These are phyloP conservation scores for Diaporthe vaccinii DNA, from an alignment of 2,329 filamentous ascomycete species.

Conservation along the genomic window DNA sequence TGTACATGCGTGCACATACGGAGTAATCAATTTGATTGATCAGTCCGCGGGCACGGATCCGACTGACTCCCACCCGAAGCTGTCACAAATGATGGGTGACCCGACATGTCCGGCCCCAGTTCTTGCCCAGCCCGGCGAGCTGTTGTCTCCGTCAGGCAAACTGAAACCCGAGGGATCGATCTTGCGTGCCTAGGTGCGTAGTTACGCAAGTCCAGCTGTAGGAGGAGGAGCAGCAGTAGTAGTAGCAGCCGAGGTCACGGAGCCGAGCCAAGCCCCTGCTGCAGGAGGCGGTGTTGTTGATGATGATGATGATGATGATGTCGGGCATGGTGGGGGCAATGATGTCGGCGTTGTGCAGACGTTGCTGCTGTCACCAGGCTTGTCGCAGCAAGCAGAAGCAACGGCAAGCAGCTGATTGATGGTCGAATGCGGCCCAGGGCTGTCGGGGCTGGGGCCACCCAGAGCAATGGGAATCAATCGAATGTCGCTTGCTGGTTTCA, in stretches of 20 bases:
- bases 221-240: background rate
- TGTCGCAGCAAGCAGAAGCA: background rate
- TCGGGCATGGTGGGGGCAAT: background rate
- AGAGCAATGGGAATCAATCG: conserved; percentile 33
- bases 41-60: conserved; percentile 23
- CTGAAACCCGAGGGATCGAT: conserved; percentile 19
- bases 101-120: conserved; percentile 13
- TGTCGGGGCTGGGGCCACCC: conserved; percentile 23
- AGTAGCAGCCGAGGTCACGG: background rate
- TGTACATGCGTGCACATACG: background rate
- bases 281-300: background rate
- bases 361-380: background rate
- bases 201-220: background rate
- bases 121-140: conserved; percentile 6
- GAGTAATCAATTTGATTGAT: conserved; percentile 8
- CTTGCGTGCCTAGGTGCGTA: background rate
- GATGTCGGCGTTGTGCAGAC: background rate
- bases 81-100: conserved; percentile 29
- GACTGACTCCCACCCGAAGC: conserved; percentile 25
- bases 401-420: background rate
- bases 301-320: background rate
- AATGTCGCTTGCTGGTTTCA: conserved; percentile 36
- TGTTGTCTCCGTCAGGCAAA: conserved; percentile 24
- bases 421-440: conserved; percentile 15
- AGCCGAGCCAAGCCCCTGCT: conserved; percentile 11